These are phyloP conservation scores for Chenopodium album DNA, from an alignment of 148 eudicot species.

Conservation along the genomic window DNA sequence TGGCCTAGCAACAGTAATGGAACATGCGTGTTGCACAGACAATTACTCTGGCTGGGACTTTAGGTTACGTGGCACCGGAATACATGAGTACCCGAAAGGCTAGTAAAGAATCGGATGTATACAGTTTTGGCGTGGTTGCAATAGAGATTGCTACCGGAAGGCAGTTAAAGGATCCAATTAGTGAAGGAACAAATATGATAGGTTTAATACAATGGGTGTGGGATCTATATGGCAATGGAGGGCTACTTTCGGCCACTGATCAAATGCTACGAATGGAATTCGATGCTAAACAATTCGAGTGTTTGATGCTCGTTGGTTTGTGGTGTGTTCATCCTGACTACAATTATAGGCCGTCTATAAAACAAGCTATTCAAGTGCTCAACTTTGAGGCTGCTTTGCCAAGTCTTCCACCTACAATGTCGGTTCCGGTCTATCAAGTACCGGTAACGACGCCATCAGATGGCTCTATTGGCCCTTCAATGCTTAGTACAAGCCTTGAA, in stretches of 20 bases:
- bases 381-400: constrained; percentile 9
- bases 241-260: constrained; percentile 30
- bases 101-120: constrained; percentile 50
- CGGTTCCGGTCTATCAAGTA: background rate
- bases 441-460: background rate
- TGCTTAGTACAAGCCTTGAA: background rate
- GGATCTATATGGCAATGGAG: constrained; percentile 38
- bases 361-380: constrained; percentile 40
- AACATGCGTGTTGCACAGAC: constrained; percentile 40
- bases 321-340: constrained; percentile 56
- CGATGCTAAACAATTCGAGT: constrained; percentile 36
- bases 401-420: background rate
- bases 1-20: constrained; percentile 38
- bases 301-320: constrained; percentile 42
- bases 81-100: constrained; percentile 34
- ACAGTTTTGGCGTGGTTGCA: constrained; percentile 43
- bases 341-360: constrained; percentile 41
- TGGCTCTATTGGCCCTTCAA: background rate
- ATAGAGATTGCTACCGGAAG: constrained; percentile 38
- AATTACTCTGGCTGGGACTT: constrained; percentile 41
- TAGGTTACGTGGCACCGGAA: constrained; percentile 50
- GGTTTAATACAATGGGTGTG: constrained; percentile 44
- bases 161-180: constrained; percentile 9
- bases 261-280: constrained; percentile 26
- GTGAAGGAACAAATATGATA: background rate